A percentile compares a stretch with the other conserved stretches of the same genome.
Conservation (phyloP, 2,329 filamentous ascomycete genomes). For the Hymenoscyphus occultus region DNA sequence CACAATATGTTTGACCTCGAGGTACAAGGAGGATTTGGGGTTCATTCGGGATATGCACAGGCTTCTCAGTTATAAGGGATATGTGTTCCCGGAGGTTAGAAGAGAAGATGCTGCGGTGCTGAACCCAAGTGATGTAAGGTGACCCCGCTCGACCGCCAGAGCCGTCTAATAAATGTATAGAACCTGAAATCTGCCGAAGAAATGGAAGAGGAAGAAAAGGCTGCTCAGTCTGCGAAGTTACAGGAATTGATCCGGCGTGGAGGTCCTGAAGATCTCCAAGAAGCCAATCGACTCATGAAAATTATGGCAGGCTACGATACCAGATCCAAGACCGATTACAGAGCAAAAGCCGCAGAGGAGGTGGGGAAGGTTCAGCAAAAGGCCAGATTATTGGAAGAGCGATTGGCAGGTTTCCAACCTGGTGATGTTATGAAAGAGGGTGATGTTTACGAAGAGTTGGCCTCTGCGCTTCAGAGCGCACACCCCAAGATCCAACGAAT, state of each 20-base stretch:
- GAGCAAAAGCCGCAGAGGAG: conserved; percentile 95
- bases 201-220: conserved; percentile 95
- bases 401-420: conserved; percentile 77
- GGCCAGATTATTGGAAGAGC: conserved; percentile 85
- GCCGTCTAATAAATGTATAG: conserved; percentile 46
- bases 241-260: conserved; percentile 94
- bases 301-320: conserved; percentile 98
- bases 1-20: conserved; percentile 96
- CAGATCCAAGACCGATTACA: conserved; percentile 92
- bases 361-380: conserved; percentile 95
- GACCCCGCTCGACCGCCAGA: neutral
- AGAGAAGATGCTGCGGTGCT: conserved; percentile 93
- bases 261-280: conserved; percentile 87
- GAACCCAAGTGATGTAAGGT: conserved; percentile 92
- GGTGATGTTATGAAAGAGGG: conserved; percentile 74
- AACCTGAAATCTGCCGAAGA: conserved; percentile 95
- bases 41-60: conserved; percentile 98
- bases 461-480: conserved; percentile 82
- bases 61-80: conserved; percentile 92
- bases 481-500: conserved; percentile 99
- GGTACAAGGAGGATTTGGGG: conserved; percentile 95
- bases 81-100: conserved; percentile 88
- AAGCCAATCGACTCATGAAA: conserved; percentile 98
- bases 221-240: conserved; percentile 95
- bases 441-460: conserved; percentile 77